Base-by-base conservation (phyloP, 163 green algal species). In the Trebouxiophyceae sp. region DNA sequence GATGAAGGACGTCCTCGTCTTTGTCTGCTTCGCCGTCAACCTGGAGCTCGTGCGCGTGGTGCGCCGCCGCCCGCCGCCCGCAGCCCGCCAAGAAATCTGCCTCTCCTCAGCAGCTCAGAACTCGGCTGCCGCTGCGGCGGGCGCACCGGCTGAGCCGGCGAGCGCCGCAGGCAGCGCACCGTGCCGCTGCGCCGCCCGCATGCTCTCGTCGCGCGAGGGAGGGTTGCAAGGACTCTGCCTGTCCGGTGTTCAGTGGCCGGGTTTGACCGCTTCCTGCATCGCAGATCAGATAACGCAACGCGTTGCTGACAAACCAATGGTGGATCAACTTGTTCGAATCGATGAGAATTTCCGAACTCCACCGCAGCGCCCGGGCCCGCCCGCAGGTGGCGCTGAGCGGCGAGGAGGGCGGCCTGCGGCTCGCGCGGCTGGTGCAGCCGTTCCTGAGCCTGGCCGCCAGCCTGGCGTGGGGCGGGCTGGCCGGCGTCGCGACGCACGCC, bases 1-100 rank as follows among this genome's bases (percentile, higher is more conserved):
- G 28, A 77, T 93, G 6, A 97, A 97, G 68, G 91, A 97, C 66
- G 87, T 96, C n/a, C 59, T 97, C 23, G 83, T 95, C 47, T 93
- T 97, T 47, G 73, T 90, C 4, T 70, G 74, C 27, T 95, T 95
- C 70, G 81, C 89, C 0, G 44, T 96, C 47, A 95, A 91, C 76
- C 68, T 95, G 32, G 85, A 95, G 72, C 29, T 92, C 16, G 71
- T 78, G 2, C 55, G 60, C 22, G 45, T 70, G 59, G 67, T 86
- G 27, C 57, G 67, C 33, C 19, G 12, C 39, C n/a, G n/a, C n/a
- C n/a, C 19, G 44, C 33, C 5, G 33, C 33, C 8, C 2, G 7
- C 5, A 7, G 8, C 47, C 8, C 16, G 39, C 39, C 39, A 16
- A n/a, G n/a, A n/a, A n/a, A n/a, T n/a, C n/a, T n/a, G n/a, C n/a